Conservation (phyloP, 495 filamentous ascomycete genomes). For the Extremus antarcticus region DNA sequence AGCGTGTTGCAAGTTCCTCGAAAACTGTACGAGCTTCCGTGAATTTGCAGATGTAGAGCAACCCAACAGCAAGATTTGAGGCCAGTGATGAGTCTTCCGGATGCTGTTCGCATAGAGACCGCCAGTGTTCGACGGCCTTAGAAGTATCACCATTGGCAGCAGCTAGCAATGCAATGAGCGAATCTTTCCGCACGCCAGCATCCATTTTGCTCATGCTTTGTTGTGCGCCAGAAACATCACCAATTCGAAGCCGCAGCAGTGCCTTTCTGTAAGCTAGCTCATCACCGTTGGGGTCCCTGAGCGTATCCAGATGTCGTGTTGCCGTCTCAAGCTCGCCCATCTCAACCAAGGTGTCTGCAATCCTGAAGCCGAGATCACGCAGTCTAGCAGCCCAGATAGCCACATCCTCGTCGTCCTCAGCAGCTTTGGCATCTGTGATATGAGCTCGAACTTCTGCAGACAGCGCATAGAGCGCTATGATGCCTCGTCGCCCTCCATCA, state of each 20-base stretch:
- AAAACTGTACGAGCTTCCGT: constrained; percentile 58
- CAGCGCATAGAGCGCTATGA: constrained; percentile 81
- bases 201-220: constrained; percentile 31
- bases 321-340: constrained; percentile 82
- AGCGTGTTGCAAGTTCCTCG: constrained; percentile 49
- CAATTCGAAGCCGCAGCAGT: constrained; percentile 62
- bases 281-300: constrained; percentile 27
- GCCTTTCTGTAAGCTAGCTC: constrained; percentile 39
- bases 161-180: constrained; percentile 46
- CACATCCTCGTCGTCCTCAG: constrained; percentile 29
- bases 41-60: constrained; percentile 68
- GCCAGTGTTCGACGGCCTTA: constrained; percentile 53
- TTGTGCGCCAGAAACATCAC: constrained; percentile 61
- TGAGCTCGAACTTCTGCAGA: constrained; percentile 56
- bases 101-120: constrained; percentile 35
- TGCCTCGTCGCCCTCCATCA: constrained; percentile 62
- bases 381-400: constrained; percentile 59
- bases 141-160: constrained; percentile 71
- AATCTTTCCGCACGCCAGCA: constrained; percentile 11
- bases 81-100: constrained; percentile 47
- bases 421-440: constrained; percentile 2
- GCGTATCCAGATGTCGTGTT: constrained; percentile 47
- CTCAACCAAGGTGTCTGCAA: constrained; percentile 73
- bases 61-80: constrained; percentile 72
- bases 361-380: constrained; percentile 62